These are phyloP conservation scores for Allium cepa DNA, from an alignment of 106 monocot genomes.

Conservation along the genomic window DNA sequence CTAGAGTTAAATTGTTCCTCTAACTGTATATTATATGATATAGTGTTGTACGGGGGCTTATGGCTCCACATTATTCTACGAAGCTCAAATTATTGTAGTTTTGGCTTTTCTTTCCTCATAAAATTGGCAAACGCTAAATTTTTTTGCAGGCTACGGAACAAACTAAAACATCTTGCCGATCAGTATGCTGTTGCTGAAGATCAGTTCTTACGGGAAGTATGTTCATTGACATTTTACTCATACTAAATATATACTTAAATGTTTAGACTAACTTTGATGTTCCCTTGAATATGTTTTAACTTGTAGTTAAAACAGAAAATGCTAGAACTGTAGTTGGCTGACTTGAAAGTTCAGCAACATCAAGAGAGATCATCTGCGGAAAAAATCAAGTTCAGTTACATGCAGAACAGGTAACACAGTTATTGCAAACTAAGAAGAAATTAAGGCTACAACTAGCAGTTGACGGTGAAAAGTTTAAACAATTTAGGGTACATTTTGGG, in stretches of 20 bases:
- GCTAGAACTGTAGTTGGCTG: slow-evolving; percentile 85
- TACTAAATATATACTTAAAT: neutral
- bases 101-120: neutral
- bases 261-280: slow-evolving; percentile 7
- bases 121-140: neutral
- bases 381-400: slow-evolving; percentile 78
- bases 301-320: slow-evolving; percentile 81
- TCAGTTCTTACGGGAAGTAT: slow-evolving; percentile 74
- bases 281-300: slow-evolving; percentile 12
- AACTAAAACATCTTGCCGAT: slow-evolving; percentile 80
- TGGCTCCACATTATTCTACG: no score
- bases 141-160: slow-evolving; percentile 67
- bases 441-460: slow-evolving; percentile 70
- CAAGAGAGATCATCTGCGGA: slow-evolving; percentile 70
- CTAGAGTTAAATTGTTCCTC: no score
- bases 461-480: slow-evolving; percentile 91
- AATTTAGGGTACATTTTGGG: slow-evolving; percentile 66
- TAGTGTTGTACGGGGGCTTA: no score
- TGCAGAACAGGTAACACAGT: slow-evolving; percentile 71
- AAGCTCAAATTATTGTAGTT: no score
- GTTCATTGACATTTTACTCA: neutral
- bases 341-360: slow-evolving; percentile 90
- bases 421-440: slow-evolving; percentile 77
- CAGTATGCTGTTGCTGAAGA: slow-evolving; percentile 81
- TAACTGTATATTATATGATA: no score